Conservation (phyloP, 352 stramenopile genomes). For the Phytophthora sojae region DNA sequence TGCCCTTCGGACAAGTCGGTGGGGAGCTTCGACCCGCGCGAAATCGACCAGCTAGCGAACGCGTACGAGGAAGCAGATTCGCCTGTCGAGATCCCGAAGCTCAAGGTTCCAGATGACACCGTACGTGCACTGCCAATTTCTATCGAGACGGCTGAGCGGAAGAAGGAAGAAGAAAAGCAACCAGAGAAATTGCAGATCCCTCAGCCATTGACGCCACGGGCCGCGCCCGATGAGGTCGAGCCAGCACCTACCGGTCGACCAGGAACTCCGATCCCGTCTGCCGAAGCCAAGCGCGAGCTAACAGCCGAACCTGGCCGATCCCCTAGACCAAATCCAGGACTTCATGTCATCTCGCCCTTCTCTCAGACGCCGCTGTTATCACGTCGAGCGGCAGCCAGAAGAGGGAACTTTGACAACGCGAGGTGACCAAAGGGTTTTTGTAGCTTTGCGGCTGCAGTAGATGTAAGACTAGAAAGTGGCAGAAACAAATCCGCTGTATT, state of each 20-base stretch:
- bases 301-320: conserved; percentile 41
- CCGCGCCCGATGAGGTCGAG: conserved; percentile 4
- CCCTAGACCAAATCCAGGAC: conserved; percentile 45
- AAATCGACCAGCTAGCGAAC: conserved; percentile 68
- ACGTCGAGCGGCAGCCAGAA: conserved; percentile 40
- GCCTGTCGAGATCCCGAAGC: conserved; percentile 7
- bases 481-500: conserved; percentile 25
- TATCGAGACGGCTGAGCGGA: background rate
- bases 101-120: conserved; percentile 4
- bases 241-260: background rate
- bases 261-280: conserved; percentile 15
- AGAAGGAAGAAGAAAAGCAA: conserved; percentile 19
- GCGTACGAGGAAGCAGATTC: conserved; percentile 59
- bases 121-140: background rate
- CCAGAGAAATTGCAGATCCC: conserved; percentile 7
- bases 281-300: conserved; percentile 15
- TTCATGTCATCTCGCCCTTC: conserved; percentile 67
- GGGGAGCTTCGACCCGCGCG: conserved; percentile 46
- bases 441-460: background rate
- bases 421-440: conserved; percentile 33
- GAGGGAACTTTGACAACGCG: conserved; percentile 69
- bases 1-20: conserved; percentile 14
- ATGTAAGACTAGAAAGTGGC: background rate
- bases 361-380: conserved; percentile 74
- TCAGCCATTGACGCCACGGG: conserved; percentile 24